Percentiles rank a stretch among this genome's conserved stretches.
phyloP scores from a whole-genome alignment of 1,284 basidiomycete species.

The Ganoderma sinense region DNA sequence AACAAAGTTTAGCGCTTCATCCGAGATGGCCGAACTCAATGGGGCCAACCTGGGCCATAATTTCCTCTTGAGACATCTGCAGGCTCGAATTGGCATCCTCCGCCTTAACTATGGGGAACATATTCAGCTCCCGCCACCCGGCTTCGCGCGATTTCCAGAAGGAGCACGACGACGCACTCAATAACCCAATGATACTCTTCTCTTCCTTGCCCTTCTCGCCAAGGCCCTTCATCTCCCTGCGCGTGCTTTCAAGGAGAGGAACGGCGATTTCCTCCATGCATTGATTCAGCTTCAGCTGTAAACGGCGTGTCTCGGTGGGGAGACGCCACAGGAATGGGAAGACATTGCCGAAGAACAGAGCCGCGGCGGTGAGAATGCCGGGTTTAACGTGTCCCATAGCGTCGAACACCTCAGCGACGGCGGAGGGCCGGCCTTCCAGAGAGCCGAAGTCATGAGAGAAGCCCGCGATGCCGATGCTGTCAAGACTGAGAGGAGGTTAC shows the following conservation, averaged over 20 bases:
- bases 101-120: slow-evolving; percentile 53
- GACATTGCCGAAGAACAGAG: slow-evolving; percentile 49
- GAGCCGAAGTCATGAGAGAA: slow-evolving; percentile 66
- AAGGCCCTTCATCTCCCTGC: slow-evolving; percentile 45
- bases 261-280: slow-evolving; percentile 56
- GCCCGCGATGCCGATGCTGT: slow-evolving; percentile 64
- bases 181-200: slow-evolving; percentile 60
- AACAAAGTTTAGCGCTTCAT: neutral
- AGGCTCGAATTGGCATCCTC: slow-evolving; percentile 50
- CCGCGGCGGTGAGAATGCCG: slow-evolving; percentile 36
- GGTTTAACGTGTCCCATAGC: slow-evolving; percentile 42
- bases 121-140: neutral
- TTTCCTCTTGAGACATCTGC: slow-evolving; percentile 70
- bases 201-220: slow-evolving; percentile 47
- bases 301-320: slow-evolving; percentile 48
- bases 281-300: slow-evolving; percentile 46
- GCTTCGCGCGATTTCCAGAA: too few relatives aligned
- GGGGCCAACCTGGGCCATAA: slow-evolving; percentile 58
- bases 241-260: slow-evolving; percentile 51
- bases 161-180: slow-evolving; percentile 48
- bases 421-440: slow-evolving; percentile 53
- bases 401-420: slow-evolving; percentile 57
- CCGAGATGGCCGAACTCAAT: neutral
- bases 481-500: slow-evolving; percentile 46
- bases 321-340: slow-evolving; percentile 53